These are phyloP conservation scores for Eudorina sp. DNA, from an alignment of 139 green algal species.

Conservation along the genomic window DNA sequence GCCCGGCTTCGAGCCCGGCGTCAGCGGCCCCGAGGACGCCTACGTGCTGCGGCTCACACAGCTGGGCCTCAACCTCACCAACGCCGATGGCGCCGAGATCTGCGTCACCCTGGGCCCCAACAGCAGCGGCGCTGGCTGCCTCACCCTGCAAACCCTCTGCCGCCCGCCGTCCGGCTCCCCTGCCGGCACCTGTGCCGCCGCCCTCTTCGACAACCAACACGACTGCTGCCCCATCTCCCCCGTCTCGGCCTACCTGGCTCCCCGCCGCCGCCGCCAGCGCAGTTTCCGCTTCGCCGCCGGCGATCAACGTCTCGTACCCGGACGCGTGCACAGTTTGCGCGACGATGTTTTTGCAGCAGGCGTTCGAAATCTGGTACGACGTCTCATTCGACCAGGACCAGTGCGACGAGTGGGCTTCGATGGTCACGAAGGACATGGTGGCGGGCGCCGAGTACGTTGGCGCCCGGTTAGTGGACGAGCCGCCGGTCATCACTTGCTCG, in stretches of 20 bases:
- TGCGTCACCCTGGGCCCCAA: background rate
- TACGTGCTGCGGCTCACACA: background rate
- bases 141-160: constrained; percentile 4
- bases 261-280: background rate
- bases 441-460: background rate
- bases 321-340: background rate
- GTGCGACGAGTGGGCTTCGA: background rate
- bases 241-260: background rate
- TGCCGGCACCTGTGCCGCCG: background rate
- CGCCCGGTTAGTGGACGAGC: background rate
- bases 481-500: background rate
- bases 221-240: constrained; percentile 21
- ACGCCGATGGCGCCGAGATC: background rate
- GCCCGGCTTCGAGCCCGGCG: background rate
- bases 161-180: background rate
- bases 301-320: background rate
- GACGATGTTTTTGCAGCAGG: background rate
- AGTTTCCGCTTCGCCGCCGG: background rate
- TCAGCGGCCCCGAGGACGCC: background rate
- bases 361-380: background rate
- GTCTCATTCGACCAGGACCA: background rate
- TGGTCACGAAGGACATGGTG: background rate
- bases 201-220: background rate
- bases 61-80: constrained; percentile 6
- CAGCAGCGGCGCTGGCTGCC: background rate